Base-by-base conservation (phyloP, 2,329 filamentous ascomycete genomes). In the Aspergillus quadrilineatus region DNA sequence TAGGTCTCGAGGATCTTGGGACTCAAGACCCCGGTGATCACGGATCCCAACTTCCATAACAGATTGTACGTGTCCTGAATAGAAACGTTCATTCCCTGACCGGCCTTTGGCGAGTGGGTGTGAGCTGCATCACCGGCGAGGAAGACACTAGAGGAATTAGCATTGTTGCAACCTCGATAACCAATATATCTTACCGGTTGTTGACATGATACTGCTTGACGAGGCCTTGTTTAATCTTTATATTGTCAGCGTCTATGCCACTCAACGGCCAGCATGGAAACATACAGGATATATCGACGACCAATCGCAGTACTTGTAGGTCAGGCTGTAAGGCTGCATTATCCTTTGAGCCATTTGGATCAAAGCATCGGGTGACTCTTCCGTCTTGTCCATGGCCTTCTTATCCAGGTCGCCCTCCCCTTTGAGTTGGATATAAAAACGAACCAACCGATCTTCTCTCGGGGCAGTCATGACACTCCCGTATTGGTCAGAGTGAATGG, bases 1-100 rank as follows among this genome's bases (percentile, higher is more conserved):
- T 84, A 84, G 0, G 81, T 84, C 51, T 74, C 72, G 1, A 84
- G 68, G 6, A 83, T 74, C 0, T 67, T 63, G 0, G 74, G 73
- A 4, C 72, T 60, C 0, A 73, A 67, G 1, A 71, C 60, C 1
- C 77, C 75, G 12, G 74, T 77, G 22, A 81, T 70, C 0, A 81
- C 80, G 3, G 78, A 67, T 0, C 74, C 78, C 3, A 85, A 67
- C 60, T 85, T 85, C 50, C 50, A 53, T 1, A 30, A 5, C 6
- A 53, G 42, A n/a, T 53, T 53, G 50, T 46, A 53, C 30, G 50
- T 46, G 36, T 53, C 50, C 9, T 53, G 50, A 1, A 53, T 53
- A 2, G 42, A 46, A 4, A 53, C 42, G n/a, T 53, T 53, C 50
- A 53, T 39, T 4, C 50, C 50, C 28, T 53, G 50, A 1, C 50